These are phyloP conservation scores for Trichoderma parareesei DNA, from an alignment of 495 filamentous ascomycete species.

Conservation along the genomic window DNA sequence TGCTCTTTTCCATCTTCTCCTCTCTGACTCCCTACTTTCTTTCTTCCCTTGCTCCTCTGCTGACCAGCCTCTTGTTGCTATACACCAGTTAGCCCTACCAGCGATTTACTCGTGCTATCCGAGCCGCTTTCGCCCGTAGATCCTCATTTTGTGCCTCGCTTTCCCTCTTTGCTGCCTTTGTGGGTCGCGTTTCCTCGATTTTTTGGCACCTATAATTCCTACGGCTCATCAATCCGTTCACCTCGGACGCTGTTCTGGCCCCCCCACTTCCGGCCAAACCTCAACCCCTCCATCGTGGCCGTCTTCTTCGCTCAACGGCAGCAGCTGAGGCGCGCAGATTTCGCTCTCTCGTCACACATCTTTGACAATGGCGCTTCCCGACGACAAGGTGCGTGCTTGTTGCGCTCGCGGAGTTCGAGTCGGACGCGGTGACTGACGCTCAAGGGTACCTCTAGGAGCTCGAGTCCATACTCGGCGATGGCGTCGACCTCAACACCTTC, in stretches of 20 bases:
- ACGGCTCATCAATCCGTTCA: neutral
- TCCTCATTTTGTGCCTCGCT: neutral
- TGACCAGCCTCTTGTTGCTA: neutral
- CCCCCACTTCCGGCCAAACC: neutral
- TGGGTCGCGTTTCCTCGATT: conserved; percentile 1
- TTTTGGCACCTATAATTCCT: too few relatives aligned
- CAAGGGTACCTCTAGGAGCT: neutral
- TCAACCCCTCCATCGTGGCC: conserved; percentile 6
- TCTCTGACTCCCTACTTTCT: neutral
- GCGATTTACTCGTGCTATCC: too few relatives aligned
- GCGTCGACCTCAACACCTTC: conserved; percentile 73
- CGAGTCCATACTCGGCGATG: conserved; percentile 48
- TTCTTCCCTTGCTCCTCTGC: neutral
- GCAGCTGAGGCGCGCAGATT: neutral
- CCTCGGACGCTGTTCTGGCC: neutral
- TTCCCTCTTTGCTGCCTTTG: neutral
- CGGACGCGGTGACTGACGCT: neutral
- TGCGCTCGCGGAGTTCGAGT: neutral
- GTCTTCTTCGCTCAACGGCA: neutral
- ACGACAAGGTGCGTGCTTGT: conserved; percentile 10
- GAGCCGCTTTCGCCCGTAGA: neutral
- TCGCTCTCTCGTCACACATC: neutral
- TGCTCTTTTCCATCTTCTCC: neutral
- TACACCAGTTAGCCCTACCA: neutral
- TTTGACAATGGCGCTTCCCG: conserved; percentile 5